A percentile compares a stretch with the other conserved stretches of the same genome.
Evolutionary conservation across 176 grass and related monocot genomes (phyloP).

Genomic region (Eleusine indica): DNA sequence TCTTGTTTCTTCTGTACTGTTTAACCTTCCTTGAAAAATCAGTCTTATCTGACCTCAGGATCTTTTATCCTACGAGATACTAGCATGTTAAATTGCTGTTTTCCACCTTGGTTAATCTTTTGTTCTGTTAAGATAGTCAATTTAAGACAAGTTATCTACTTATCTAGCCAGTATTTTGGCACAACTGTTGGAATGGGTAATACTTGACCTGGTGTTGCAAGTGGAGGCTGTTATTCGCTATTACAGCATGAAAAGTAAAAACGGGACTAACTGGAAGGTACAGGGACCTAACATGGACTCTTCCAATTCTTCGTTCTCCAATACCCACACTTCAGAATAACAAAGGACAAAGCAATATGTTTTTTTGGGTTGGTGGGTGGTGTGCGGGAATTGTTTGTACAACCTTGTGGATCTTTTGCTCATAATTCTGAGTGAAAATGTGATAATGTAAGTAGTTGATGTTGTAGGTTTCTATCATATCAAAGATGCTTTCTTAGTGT

Average conservation of each 20-base stretch:
- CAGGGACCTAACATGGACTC: no score
- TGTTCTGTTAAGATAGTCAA: not conserved
- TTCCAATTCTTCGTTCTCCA: not conserved
- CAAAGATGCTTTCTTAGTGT: constrained; percentile 6
- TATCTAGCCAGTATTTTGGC: not conserved
- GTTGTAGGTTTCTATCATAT: constrained; percentile 1
- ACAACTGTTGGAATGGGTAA: not conserved
- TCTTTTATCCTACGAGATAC: not conserved
- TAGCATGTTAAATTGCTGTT: constrained; percentile 7
- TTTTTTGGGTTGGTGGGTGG: no score
- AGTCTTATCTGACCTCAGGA: not conserved
- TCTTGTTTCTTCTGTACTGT: constrained; percentile 34
- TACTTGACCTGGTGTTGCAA: no score
- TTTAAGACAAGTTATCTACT: not conserved
- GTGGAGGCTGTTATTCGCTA: no score
- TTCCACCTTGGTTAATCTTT: constrained; percentile 11
- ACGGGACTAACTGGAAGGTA: no score
- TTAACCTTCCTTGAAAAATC: constrained; percentile 17
- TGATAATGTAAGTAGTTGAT: not conserved
- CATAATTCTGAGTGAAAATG: not conserved
- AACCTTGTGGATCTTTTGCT: not conserved
- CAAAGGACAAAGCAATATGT: not conserved
- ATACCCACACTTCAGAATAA: not conserved
- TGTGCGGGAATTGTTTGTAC: no score
- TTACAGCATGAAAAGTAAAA: no score